phyloP scores from a whole-genome alignment of 2,329 filamentous ascomycete species.

The Seiridium unicorne region DNA sequence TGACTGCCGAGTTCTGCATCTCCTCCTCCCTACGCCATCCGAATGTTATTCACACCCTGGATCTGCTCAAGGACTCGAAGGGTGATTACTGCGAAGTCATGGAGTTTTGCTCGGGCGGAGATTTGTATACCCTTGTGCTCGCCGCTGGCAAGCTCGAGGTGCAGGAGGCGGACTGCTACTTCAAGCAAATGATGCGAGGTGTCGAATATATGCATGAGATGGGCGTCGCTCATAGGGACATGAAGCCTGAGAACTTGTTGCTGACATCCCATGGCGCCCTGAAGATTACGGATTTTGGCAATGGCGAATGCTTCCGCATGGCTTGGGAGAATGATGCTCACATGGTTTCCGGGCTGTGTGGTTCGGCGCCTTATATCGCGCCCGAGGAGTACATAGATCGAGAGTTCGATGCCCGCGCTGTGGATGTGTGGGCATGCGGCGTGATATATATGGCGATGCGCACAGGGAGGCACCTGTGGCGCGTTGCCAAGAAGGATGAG shows the following conservation, averaged over 20 bases:
- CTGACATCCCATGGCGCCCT: constrained; percentile 88
- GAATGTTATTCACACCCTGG: constrained; percentile 96
- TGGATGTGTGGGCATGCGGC: constrained; percentile 96
- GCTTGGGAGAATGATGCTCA: constrained; percentile 98
- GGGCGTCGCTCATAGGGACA: constrained; percentile 94
- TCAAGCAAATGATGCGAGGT: constrained; percentile 98
- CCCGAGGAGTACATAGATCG: constrained; percentile 94
- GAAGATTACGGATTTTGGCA: constrained; percentile 98
- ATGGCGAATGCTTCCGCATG: constrained; percentile 99
- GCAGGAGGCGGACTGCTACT: constrained; percentile 93
- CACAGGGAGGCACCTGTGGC: constrained; percentile 92
- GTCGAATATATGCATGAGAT: constrained; percentile 99
- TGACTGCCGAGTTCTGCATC: constrained; percentile 98
- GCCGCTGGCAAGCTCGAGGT: constrained; percentile 90
- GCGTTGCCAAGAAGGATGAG: constrained; percentile 93
- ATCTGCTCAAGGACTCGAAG: constrained; percentile 92
- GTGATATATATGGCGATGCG: constrained; percentile 99
- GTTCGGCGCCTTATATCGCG: constrained; percentile 94
- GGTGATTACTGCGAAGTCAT: constrained; percentile 99
- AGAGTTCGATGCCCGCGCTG: constrained; percentile 96
- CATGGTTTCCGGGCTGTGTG: constrained; percentile 96
- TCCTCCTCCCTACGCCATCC: constrained; percentile 95
- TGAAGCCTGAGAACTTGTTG: constrained; percentile 95
- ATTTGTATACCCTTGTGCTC: constrained; percentile 90
- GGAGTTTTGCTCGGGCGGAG: constrained; percentile 97